These are phyloP conservation scores for Pholiota conissans DNA, from an alignment of 768 basidiomycete species.

Conservation along the genomic window DNA sequence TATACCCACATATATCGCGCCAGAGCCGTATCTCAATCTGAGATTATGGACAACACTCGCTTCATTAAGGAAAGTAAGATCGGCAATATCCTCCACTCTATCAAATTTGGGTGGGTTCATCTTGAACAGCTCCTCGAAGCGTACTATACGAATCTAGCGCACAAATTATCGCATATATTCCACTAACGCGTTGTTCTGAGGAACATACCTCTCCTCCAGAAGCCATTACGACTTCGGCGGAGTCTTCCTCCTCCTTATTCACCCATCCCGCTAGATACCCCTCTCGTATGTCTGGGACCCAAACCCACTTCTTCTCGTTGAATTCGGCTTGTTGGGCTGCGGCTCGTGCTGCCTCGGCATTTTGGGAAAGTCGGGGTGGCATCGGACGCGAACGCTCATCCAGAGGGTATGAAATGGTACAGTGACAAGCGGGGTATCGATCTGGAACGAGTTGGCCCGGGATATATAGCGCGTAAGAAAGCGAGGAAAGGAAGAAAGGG, in stretches of 20 bases:
- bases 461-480: background rate
- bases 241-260: constrained; percentile 79
- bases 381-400: constrained; percentile 7
- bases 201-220: constrained; percentile 74
- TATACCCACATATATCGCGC: constrained; percentile 83
- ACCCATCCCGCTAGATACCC: constrained; percentile 97
- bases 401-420: constrained; percentile 9
- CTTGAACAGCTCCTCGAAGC: constrained; percentile 82
- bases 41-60: constrained; percentile 99
- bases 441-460: background rate
- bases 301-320: constrained; percentile 98
- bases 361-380: constrained; percentile 43
- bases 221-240: constrained; percentile 83
- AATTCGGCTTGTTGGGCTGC: constrained; percentile 94
- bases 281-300: constrained; percentile 91
- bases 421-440: background rate
- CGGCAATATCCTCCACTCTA: constrained; percentile 96
- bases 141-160: constrained; percentile 46
- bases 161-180: background rate
- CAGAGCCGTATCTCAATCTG: constrained; percentile 85
- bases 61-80: constrained; percentile 97
- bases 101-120: constrained; percentile 99
- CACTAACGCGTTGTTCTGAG: background rate
- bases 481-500: constrained; percentile 12
- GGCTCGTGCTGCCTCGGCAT: constrained; percentile 73